These are phyloP conservation scores for Coleophoma cylindrospora DNA, from an alignment of 2,329 filamentous ascomycete species.

Conservation along the genomic window DNA sequence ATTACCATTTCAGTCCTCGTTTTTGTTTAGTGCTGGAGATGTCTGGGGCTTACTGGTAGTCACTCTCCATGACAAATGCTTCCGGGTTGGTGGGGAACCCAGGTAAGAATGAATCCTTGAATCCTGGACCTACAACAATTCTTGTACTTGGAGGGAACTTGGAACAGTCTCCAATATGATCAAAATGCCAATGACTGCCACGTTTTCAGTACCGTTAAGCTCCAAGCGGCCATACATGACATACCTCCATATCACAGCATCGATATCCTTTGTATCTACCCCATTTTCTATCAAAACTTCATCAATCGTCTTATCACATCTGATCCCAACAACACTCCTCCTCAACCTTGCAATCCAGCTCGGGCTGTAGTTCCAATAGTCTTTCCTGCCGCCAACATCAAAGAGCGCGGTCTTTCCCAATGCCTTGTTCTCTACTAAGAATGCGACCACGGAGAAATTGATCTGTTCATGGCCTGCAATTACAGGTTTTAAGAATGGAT, in stretches of 20 bases:
- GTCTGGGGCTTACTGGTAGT: slow-evolving; percentile 20
- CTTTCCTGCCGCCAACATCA: slow-evolving; percentile 5
- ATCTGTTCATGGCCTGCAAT: slow-evolving; percentile 9
- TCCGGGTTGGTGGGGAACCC: slow-evolving; percentile 37
- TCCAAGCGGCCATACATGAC: not conserved
- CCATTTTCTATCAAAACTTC: not conserved
- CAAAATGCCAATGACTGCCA: slow-evolving; percentile 40
- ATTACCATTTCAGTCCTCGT: too few species aligned
- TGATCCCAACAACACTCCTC: slow-evolving; percentile 2
- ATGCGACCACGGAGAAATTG: slow-evolving; percentile 7
- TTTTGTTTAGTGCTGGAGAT: too few species aligned
- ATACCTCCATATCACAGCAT: slow-evolving; percentile 3
- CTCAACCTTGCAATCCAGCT: not conserved
- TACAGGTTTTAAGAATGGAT: slow-evolving; percentile 4
- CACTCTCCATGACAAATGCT: slow-evolving; percentile 28
- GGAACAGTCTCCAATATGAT: slow-evolving; percentile 46
- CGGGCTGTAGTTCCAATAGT: slow-evolving; percentile 5
- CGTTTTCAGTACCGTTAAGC: not conserved
- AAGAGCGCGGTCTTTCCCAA: slow-evolving; percentile 2
- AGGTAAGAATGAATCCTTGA: slow-evolving; percentile 39
- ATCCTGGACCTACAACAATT: slow-evolving; percentile 47
- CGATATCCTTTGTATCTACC: not conserved
- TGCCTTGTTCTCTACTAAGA: slow-evolving; percentile 4
- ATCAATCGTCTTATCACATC: not conserved
- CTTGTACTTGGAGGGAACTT: slow-evolving; percentile 39